Base-by-base conservation (phyloP, 2,329 filamentous ascomycete genomes). In the Coccinonectria pachysandricola region DNA sequence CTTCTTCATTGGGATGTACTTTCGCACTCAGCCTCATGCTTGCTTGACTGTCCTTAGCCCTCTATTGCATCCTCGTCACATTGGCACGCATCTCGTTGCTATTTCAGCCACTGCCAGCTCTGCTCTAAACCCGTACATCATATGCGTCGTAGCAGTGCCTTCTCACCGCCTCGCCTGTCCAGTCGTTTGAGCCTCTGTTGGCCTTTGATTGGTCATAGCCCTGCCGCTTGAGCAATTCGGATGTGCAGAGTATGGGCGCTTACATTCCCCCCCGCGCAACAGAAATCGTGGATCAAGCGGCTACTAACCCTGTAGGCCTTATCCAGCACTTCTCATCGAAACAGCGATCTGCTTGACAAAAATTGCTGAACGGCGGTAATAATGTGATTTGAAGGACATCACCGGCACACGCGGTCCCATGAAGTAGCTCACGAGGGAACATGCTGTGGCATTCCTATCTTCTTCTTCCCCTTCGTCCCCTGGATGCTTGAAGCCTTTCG, bases 181-280 rank as follows among this genome's bases (percentile, higher is more conserved):
- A 26, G 7, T 15, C 24, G 5, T 26, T 26, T 5, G 24, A 14
- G 8, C 24, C 24, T 9, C 12, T 26, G 12, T 8, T 26, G 9
- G 19, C 12, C 2, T 7, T 26, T 4, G 24, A n/a, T 16, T 3
- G 13, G 12, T 3, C 12, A 21, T 10, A 7, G 5, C 3, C 7
- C 8, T 13, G 18, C 15, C 8, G 19, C 20, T 3, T 18, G 21
- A 8, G 24, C 24, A 4, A 16, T 26, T 15, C 9, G 12, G 10
- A 15, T 21, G 13, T 18, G 8, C 10, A 26, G 24, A 26, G 4
- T 21, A 26, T 11, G 24, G 24, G 1, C 24, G 20, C 4, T 26
- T 19, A 8, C 5, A 10, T 23, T 15, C 22, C 10, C 7, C 8
- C 7, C n/a, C n/a, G n/a, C n/a, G n/a, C n/a, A n/a, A n/a, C n/a